Conservation (phyloP, 768 basidiomycete genomes). For the Tricholoma sp. region DNA sequence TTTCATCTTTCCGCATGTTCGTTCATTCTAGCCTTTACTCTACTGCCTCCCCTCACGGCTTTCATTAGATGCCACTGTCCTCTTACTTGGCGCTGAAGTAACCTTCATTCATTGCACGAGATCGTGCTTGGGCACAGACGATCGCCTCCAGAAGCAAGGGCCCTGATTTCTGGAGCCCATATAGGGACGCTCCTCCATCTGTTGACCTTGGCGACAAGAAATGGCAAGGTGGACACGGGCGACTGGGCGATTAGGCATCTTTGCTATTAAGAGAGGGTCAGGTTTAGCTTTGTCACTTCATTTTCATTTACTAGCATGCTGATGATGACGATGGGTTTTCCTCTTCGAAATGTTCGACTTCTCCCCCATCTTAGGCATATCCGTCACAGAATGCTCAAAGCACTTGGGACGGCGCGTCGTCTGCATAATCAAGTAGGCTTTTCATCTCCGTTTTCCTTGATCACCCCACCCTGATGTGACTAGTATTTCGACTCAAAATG, state of each 20-base stretch:
- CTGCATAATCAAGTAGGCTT: constrained; percentile 64
- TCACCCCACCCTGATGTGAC: not conserved
- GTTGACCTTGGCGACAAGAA: constrained; percentile 24
- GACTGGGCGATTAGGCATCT: constrained; percentile 33
- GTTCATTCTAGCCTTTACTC: constrained; percentile 5
- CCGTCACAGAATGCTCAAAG: constrained; percentile 61
- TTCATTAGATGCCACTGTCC: constrained; percentile 62
- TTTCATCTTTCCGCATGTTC: constrained; percentile 70
- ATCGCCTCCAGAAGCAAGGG: constrained; percentile 80
- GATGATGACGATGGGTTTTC: constrained; percentile 10
- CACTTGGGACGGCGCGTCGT: constrained; percentile 59
- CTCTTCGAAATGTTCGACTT: constrained; percentile 59
- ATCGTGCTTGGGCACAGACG: constrained; percentile 77
- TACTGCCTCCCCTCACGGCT: not conserved
- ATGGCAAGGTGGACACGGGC: constrained; percentile 25
- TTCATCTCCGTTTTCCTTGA: not conserved
- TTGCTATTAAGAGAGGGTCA: constrained; percentile 44
- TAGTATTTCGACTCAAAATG: constrained; percentile 84
- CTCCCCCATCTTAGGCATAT: constrained; percentile 64
- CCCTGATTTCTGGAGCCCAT: constrained; percentile 77
- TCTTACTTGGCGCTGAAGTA: constrained; percentile 71
- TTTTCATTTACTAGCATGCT: not conserved
- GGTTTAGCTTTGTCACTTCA: constrained; percentile 1
- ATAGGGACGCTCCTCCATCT: constrained; percentile 61
- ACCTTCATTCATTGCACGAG: constrained; percentile 70